Evolutionary conservation across 2,329 filamentous ascomycete species (phyloP).

Genomic region (Alternaria triticina): DNA sequence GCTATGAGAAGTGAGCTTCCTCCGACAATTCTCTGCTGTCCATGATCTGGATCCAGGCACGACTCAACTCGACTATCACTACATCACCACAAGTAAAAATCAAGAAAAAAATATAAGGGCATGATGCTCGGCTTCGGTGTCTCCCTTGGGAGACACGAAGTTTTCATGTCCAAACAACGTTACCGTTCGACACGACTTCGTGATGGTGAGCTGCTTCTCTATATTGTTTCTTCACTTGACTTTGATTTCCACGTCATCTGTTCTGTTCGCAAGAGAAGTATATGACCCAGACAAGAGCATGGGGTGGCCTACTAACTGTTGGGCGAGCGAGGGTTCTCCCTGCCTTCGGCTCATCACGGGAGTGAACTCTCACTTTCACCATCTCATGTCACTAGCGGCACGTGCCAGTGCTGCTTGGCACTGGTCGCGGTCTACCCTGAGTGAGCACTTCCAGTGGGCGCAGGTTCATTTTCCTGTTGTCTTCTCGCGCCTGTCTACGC

Average conservation of each 20-base stretch:
- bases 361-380: conserved; percentile 2
- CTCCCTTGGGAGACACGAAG: conserved; percentile 20
- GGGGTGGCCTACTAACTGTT: not conserved
- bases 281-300: not conserved
- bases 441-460: not conserved
- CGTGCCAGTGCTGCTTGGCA: not conserved
- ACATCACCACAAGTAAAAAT: conserved; percentile 31
- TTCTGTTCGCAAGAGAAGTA: not conserved
- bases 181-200: not conserved
- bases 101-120: conserved; percentile 44
- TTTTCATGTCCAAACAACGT: conserved; percentile 35
- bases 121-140: conserved; percentile 36
- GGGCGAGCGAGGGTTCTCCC: not conserved
- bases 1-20: conserved; percentile 21
- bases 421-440: not conserved
- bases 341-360: not conserved
- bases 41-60: conserved; percentile 32
- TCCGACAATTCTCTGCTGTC: conserved; percentile 28
- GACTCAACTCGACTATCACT: conserved; percentile 28
- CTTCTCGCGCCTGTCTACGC: not conserved
- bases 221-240: not conserved
- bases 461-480: not conserved
- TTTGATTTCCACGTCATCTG: not conserved
- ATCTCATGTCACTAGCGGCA: not conserved
- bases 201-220: not conserved